Percentiles rank a stretch among this genome's conserved stretches.
phyloP scores from a whole-genome alignment of 1,139 yeast genomes.

The Blastobotrys apis region DNA sequence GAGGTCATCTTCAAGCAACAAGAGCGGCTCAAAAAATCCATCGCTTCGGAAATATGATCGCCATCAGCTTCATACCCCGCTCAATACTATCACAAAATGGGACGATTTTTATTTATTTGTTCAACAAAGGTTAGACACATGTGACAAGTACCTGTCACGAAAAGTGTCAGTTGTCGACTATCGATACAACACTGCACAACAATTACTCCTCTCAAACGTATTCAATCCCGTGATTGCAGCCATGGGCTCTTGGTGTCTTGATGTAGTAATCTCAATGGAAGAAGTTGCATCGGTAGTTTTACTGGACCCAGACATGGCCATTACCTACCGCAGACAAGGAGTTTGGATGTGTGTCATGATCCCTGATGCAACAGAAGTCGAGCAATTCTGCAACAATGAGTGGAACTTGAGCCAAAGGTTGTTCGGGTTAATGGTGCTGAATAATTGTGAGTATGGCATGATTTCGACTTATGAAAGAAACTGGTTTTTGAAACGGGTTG shows the following conservation, averaged over 20 bases:
- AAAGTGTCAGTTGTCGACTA: not conserved
- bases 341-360: conserved; percentile 1
- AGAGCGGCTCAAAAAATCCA: not conserved
- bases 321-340: not conserved
- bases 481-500: conserved; percentile 2
- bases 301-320: conserved; percentile 7
- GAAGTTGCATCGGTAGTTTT: too few relatives aligned
- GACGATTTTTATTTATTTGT: not conserved
- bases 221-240: too few relatives aligned
- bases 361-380: not conserved
- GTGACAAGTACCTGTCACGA: not conserved
- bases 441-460: conserved; percentile 3
- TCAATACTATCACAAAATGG: not conserved
- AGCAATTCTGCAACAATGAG: not conserved
- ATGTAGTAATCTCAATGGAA: too few relatives aligned
- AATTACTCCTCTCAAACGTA: too few relatives aligned
- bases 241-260: too few relatives aligned
- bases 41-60: not conserved
- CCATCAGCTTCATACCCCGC: conserved; percentile 1
- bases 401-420: not conserved
- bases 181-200: too few relatives aligned
- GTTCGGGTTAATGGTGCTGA: conserved; percentile 7
- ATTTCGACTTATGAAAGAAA: conserved; percentile 1
- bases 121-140: not conserved
- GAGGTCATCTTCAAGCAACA: not conserved